Conservation (phyloP, 805 yeast genomes). For the Kuraishia floccosa region DNA sequence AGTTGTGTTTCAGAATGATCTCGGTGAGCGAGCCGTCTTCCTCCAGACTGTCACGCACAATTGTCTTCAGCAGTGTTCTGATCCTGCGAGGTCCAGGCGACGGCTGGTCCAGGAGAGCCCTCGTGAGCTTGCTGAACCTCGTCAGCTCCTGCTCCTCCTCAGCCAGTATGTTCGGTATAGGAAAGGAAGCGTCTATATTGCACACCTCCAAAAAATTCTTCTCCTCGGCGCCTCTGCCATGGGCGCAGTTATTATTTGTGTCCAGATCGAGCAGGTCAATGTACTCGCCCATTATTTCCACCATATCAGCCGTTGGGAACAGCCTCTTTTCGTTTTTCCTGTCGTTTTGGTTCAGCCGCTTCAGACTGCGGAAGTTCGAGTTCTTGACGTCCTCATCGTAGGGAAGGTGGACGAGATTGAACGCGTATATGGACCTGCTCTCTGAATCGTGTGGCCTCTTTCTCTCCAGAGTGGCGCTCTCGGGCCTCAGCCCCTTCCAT, state of each 20-base stretch:
- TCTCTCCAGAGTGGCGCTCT: conserved; percentile 1
- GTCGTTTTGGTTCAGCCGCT: conserved; percentile 20
- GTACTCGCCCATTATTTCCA: conserved; percentile 27
- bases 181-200: not conserved
- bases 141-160: not conserved
- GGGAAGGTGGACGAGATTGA: conserved; percentile 49
- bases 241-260: not conserved
- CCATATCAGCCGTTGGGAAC: conserved; percentile 25
- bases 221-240: not conserved
- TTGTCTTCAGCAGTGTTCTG: not conserved
- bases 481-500: conserved; percentile 5
- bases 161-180: not conserved
- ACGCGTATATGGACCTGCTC: conserved; percentile 21
- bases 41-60: not conserved
- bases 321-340: conserved; percentile 13
- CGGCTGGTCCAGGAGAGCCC: not conserved
- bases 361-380: conserved; percentile 35
- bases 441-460: conserved; percentile 7
- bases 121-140: not conserved
- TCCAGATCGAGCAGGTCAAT: conserved; percentile 34
- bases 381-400: conserved; percentile 65
- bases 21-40: not conserved
- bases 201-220: not conserved
- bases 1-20: not conserved
- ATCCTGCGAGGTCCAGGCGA: not conserved